Percentiles rank a stretch among this genome's conserved stretches.
phyloP scores from a whole-genome alignment of 2,329 filamentous ascomycete species.

The Paramyrothecium sp. region DNA sequence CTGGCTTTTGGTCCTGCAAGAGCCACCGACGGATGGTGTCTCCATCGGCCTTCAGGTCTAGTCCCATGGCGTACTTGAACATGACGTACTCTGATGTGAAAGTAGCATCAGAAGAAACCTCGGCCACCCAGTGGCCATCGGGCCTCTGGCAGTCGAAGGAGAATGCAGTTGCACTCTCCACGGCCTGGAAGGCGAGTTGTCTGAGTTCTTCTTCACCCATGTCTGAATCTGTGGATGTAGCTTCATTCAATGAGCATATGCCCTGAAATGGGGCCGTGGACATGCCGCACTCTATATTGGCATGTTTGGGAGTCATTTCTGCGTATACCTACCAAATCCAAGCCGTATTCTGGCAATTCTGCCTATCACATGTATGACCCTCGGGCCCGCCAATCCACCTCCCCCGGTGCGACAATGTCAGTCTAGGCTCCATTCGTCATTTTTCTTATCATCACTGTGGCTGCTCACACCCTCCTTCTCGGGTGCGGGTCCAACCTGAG shows the following conservation, averaged over 20 bases:
- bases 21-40: constrained; percentile 2
- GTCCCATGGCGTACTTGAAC: constrained; percentile 5
- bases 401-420: background rate
- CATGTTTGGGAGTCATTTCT: background rate
- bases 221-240: background rate
- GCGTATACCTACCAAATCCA: background rate
- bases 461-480: background rate
- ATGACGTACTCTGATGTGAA: constrained; percentile 7
- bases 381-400: background rate
- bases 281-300: background rate
- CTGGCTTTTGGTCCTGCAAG: constrained; percentile 3
- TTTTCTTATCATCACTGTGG: background rate
- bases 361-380: background rate
- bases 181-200: background rate
- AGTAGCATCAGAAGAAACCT: constrained; percentile 5
- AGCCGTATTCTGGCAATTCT: background rate
- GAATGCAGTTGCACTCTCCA: background rate
- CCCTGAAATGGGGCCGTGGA: background rate
- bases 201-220: background rate
- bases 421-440: background rate
- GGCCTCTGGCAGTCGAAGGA: background rate
- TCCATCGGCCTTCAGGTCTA: background rate
- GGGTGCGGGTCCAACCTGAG: background rate
- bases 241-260: background rate
- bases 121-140: constrained; percentile 6